Evolutionary conservation across 1,139 yeast genomes (phyloP).

Genomic region (Candida sp.): DNA sequence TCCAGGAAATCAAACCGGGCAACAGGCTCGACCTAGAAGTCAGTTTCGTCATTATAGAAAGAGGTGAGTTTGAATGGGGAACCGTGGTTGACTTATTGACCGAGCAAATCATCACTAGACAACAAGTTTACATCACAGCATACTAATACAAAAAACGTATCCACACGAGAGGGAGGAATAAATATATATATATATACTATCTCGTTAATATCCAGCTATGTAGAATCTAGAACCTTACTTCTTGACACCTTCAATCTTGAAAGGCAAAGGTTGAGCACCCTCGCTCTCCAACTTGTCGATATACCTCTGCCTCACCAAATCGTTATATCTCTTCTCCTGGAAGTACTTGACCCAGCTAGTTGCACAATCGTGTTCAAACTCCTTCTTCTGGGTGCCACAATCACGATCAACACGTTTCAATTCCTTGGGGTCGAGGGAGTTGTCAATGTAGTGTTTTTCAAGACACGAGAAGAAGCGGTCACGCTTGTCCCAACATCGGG

Average conservation of each 20-base stretch:
- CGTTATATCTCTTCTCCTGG: conserved; percentile 51
- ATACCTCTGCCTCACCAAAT: conserved; percentile 44
- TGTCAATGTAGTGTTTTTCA: conserved; percentile 42
- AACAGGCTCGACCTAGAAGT: conserved; percentile 41
- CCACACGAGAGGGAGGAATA: neutral
- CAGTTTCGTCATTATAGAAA: conserved; percentile 65
- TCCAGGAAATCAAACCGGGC: conserved; percentile 44
- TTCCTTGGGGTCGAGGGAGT: conserved; percentile 46
- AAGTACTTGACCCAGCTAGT: conserved; percentile 52
- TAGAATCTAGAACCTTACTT: conserved; percentile 3
- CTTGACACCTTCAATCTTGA: conserved; percentile 34
- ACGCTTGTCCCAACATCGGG: conserved; percentile 49
- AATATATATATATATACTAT: conserved; percentile 6
- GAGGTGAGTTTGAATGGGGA: conserved; percentile 85
- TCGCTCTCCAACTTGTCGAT: conserved; percentile 48
- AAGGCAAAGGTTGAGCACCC: conserved; percentile 53
- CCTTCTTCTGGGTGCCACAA: conserved; percentile 39
- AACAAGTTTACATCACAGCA: conserved; percentile 38
- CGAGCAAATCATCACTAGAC: conserved; percentile 29
- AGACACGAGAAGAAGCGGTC: conserved; percentile 48
- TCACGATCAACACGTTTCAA: conserved; percentile 32
- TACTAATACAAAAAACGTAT: conserved; percentile 14
- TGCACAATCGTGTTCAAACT: conserved; percentile 46
- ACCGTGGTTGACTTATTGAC: conserved; percentile 59
- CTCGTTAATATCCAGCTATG: neutral